Conservation (phyloP, 106 monocot genomes). For the Dendrobium catenatum region DNA sequence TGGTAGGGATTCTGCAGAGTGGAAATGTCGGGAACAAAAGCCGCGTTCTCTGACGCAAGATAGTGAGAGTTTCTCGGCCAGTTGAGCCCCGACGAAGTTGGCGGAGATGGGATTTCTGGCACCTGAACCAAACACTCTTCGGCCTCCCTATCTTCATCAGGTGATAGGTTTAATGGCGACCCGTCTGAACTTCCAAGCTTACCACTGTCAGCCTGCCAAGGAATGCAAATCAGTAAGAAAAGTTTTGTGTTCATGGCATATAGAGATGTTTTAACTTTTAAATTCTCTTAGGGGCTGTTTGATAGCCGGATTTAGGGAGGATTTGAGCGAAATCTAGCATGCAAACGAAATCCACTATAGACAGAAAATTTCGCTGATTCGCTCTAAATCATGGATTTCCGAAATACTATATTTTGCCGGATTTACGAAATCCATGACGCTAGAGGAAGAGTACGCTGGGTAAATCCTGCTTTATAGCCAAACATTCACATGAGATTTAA, state of each 20-base stretch:
- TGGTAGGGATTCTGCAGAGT: conserved; percentile 7
- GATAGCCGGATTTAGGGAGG: too few species aligned
- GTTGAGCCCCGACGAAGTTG: conserved; percentile 71
- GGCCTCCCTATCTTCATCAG: conserved; percentile 36
- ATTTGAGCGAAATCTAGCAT: too few species aligned
- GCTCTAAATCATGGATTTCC: too few species aligned
- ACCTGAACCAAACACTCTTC: conserved; percentile 53
- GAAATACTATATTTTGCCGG: too few species aligned
- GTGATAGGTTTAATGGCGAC: conserved; percentile 31
- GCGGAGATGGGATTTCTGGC: conserved; percentile 75
- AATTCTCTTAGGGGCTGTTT: neutral
- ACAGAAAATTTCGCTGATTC: too few species aligned
- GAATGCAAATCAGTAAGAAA: neutral
- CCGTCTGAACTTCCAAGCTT: conserved; percentile 53
- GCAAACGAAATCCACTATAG: too few species aligned
- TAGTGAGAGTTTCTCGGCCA: conserved; percentile 41
- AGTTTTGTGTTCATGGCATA: neutral
- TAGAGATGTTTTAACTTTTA: too few species aligned
- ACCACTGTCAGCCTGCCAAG: conserved; percentile 46
- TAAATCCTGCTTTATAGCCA: too few species aligned
- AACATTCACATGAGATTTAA: too few species aligned
- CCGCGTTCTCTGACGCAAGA: conserved; percentile 21
- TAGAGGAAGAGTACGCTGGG: too few species aligned
- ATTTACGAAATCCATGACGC: too few species aligned
- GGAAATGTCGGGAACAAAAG: conserved; percentile 66